Conservation (phyloP, 1,139 yeast species). For the Blastobotrys illinoisensis region DNA sequence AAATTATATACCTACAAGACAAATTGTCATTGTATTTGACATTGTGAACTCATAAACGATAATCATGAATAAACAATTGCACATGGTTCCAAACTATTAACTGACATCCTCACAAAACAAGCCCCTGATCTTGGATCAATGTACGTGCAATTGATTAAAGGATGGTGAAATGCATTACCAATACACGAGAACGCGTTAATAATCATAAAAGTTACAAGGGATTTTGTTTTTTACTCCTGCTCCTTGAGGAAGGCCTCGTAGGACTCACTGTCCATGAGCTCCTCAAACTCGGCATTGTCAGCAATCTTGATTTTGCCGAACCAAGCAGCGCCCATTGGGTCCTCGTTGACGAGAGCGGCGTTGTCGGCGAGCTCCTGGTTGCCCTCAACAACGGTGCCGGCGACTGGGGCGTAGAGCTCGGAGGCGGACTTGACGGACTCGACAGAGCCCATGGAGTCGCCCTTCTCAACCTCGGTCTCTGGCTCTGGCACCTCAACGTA, state of each 20-base stretch:
- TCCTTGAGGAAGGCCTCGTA: constrained; percentile 58
- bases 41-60: no score
- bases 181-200: neutral
- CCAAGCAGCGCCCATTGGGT: constrained; percentile 95
- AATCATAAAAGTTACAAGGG: neutral
- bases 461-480: constrained; percentile 59
- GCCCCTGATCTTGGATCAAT: no score
- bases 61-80: no score
- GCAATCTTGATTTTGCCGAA: constrained; percentile 66
- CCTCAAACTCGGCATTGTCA: constrained; percentile 39
- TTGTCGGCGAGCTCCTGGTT: constrained; percentile 60
- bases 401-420: constrained; percentile 85
- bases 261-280: constrained; percentile 48
- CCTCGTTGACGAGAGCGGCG: constrained; percentile 77
- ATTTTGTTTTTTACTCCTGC: constrained; percentile 10
- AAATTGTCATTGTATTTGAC: no score
- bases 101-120: no score
- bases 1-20: no score
- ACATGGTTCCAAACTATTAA: no score
- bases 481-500: constrained; percentile 84
- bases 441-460: constrained; percentile 86
- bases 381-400: constrained; percentile 69
- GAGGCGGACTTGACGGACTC: constrained; percentile 94
- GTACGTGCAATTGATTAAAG: neutral
- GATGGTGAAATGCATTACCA: neutral